Evolutionary conservation across 768 basidiomycete genomes (phyloP), one percentile per base, ranked within the genome.

Genomic region (Phallus indusiatus): DNA sequence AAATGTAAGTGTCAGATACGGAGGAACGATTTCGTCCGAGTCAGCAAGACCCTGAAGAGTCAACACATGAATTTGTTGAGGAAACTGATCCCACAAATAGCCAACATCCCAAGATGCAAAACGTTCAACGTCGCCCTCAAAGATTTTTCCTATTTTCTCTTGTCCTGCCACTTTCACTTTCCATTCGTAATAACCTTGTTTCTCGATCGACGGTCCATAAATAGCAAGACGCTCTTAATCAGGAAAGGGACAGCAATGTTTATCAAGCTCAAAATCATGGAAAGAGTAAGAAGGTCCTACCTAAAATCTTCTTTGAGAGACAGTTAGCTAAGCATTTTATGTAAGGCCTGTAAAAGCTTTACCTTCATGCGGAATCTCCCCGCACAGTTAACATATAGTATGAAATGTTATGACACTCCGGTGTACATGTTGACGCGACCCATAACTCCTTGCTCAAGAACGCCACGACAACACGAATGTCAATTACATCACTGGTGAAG

Each of bases 281-380:
- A 24, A n/a, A 33, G 5, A 61, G 22, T 5, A 17, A 36, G 50
- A 33, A 12, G 52, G 33, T 35, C 47, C 35, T 48, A 59, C 18
- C 22, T 24, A 37, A 52, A 18, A 59, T 24, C 11, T 28, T 48
- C 57, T 59, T 9, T 14, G n/a, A 10, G 20, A 14, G 5, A 21
- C 12, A 47, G 49, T 18, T 17, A 52, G n/a, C 22, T 48, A 2
- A 51, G 8, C 21, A 18, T 51, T 7, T 36, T n/a, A n/a, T n/a
- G n/a, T 11, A 28, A 28, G 7, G 7, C 6, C 18, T 28, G 8
- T 22, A 1, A 6, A 35, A 36, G n/a, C 77, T 83, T 72, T 68
- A 87, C 88, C 67, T 76, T 68, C 89, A 92, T 91, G 60, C 87
- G 78, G 68, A 90, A 90, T 54, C 90, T 78, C 6, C 83, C 88